A percentile compares a stretch with the other conserved stretches of the same genome.
phyloP scores from a whole-genome alignment of 2,329 filamentous ascomycete species.

The Nemania diffusa region DNA sequence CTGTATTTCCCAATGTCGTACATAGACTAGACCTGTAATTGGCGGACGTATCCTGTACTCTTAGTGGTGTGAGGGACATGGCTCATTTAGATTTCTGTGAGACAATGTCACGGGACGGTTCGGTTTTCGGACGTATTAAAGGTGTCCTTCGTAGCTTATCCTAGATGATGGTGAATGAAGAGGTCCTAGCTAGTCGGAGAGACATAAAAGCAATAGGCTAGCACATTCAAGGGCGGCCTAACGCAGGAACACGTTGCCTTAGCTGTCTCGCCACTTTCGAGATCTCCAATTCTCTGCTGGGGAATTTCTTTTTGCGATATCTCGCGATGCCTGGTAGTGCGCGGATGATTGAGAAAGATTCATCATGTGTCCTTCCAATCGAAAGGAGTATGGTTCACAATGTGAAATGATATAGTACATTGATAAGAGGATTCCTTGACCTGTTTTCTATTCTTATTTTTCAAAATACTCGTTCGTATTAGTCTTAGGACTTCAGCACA shows the following conservation, averaged over 20 bases:
- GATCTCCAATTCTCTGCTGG: not conserved
- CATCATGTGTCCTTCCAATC: not conserved
- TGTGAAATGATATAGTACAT: not conserved
- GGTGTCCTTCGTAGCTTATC: not conserved
- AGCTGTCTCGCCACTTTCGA: not conserved
- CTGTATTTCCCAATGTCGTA: not conserved
- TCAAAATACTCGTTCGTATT: not conserved
- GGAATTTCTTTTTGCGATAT: not conserved
- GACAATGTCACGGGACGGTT: not conserved
- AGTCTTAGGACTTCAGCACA: not conserved
- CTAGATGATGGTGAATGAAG: not conserved
- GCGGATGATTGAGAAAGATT: not conserved
- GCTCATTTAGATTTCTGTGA: not conserved
- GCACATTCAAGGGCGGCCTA: not conserved
- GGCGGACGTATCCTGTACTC: not conserved
- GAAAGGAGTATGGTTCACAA: not conserved
- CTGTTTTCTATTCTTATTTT: not conserved
- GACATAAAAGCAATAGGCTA: not conserved
- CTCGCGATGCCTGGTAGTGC: not conserved
- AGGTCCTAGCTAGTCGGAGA: not conserved
- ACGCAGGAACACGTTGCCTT: constrained; percentile 2
- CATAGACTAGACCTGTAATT: not conserved
- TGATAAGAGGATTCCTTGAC: not conserved
- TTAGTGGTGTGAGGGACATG: not conserved
- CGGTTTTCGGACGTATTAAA: not conserved